Evolutionary conservation across 2,329 filamentous ascomycete species (phyloP).

Genomic region (Neofusicoccum kwambonambiense): DNA sequence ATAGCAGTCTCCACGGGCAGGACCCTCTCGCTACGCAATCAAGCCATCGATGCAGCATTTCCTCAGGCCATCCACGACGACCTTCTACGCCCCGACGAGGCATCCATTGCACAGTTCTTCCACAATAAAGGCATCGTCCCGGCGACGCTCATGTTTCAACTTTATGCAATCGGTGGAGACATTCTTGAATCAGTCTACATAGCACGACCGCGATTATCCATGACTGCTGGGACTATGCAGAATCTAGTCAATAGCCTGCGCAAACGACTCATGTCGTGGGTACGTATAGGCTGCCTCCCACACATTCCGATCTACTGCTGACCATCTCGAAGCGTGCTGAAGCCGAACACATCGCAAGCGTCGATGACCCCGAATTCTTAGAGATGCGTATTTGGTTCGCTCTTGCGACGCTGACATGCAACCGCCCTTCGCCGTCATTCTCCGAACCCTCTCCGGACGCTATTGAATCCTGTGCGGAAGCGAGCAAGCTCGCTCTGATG

Average conservation of each 20-base stretch:
- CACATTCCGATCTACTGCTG: not conserved
- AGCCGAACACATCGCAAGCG: not conserved
- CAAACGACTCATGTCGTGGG: not conserved
- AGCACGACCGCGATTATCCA: not conserved
- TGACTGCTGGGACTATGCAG: not conserved
- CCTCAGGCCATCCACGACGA: not conserved
- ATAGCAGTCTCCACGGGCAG: not conserved
- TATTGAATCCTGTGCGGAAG: not conserved
- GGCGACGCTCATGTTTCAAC: not conserved
- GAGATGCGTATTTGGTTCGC: not conserved
- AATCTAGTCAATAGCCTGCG: not conserved
- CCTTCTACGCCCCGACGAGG: not conserved
- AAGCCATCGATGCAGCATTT: not conserved
- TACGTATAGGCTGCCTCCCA: not conserved
- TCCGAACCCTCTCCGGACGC: not conserved
- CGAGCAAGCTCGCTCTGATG: not conserved
- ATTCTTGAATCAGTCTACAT: constrained; percentile 2
- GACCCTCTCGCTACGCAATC: not conserved
- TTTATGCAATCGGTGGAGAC: not conserved
- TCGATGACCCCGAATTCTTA: not conserved
- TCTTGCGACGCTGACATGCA: not conserved
- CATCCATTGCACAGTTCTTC: not conserved
- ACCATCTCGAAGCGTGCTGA: not conserved
- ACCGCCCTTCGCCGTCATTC: not conserved
- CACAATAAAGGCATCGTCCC: not conserved